Base-by-base conservation (phyloP, 1,284 basidiomycete species). In the Mycena sp. region DNA sequence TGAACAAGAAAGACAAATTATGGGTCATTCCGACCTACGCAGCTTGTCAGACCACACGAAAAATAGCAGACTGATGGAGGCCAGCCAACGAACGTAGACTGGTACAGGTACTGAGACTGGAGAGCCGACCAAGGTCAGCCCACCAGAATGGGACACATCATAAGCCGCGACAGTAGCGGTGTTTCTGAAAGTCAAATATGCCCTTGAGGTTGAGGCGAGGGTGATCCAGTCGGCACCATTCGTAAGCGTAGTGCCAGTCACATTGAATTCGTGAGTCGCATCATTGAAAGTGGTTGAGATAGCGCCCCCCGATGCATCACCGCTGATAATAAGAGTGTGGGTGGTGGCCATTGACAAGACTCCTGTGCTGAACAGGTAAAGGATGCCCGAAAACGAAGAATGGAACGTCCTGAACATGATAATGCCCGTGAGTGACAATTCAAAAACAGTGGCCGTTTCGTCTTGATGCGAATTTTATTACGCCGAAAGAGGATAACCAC, bases 201-300 rank as follows among this genome's bases (percentile, higher is more conserved):
- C 61, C 40, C 44, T 53, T 12, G 32, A 48, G 5, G 55, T 58
- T 0, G 44, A 45, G 26, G 46, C 49, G 9, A 63, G 55, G 29
- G 55, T 43, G 32, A 63, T 63, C 55, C 55, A 63, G 45, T 63
- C 23, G 29, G 55, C 61, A 28, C 61, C 55, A 16, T 58, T 58
- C 10, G 30, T 26, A 37, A 54, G 50, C 21, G 44, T 48, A 5
- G 9, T 26, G n/a, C 55, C 61, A 25, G 50, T 63, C 4, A 32
- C 5, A 6, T 0, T 28, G 32, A 63, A 48, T 6, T 11, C 28
- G 23, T 57, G 43, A 14, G 17, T 41, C 28, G 28, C 41, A 23
- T 63, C 61, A 37, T 63, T 43, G 30, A 63, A 58, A 21, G 50
- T 46, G 28, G 50, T 30, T 17, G 55, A 57, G n/a, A 54, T 6